Evolutionary conservation across 108 stramenopile genomes (phyloP).

Genomic region (Nitzschia sp.): DNA sequence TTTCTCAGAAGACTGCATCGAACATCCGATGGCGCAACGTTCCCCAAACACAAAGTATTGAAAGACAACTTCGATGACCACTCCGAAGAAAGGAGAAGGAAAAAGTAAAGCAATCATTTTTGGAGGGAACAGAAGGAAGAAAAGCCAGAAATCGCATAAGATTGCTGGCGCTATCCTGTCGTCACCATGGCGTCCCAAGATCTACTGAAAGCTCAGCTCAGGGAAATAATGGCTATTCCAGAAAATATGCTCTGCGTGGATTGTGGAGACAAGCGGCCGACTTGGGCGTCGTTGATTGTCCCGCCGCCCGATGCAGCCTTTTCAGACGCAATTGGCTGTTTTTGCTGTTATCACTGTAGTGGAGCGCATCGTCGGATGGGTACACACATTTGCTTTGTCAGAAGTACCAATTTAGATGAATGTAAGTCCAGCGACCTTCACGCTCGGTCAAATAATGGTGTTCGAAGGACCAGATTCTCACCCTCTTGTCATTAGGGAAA

Average conservation of each 20-base stretch:
- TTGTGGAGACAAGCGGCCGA: slow-evolving; percentile 83
- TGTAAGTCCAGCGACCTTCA: slow-evolving; percentile 39
- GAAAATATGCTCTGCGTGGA: slow-evolving; percentile 81
- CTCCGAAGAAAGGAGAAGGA: not conserved
- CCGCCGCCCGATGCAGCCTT: slow-evolving; percentile 54
- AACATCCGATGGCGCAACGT: too few species aligned
- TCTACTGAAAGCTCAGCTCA: slow-evolving; percentile 37
- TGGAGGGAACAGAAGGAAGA: not conserved
- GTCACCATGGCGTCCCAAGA: slow-evolving; percentile 28
- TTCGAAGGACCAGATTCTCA: not conserved
- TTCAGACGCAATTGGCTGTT: slow-evolving; percentile 37
- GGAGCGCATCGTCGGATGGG: slow-evolving; percentile 92
- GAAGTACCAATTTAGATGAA: slow-evolving; percentile 75
- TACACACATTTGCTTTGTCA: slow-evolving; percentile 91
- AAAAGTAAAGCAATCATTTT: not conserved
- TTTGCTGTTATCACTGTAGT: slow-evolving; percentile 94
- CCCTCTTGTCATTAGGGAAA: slow-evolving; percentile 43
- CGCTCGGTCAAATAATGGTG: not conserved
- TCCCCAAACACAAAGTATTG: not conserved
- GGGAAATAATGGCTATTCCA: slow-evolving; percentile 54
- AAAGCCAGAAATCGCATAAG: not conserved
- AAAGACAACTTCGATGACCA: too few species aligned
- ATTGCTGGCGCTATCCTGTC: not conserved
- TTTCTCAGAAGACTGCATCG: too few species aligned
- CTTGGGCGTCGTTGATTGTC: slow-evolving; percentile 84